Percentiles rank a stretch among this genome's conserved stretches.
Conservation (phyloP, 306 rosid genomes). For the Ochetophila trinervis region DNA sequence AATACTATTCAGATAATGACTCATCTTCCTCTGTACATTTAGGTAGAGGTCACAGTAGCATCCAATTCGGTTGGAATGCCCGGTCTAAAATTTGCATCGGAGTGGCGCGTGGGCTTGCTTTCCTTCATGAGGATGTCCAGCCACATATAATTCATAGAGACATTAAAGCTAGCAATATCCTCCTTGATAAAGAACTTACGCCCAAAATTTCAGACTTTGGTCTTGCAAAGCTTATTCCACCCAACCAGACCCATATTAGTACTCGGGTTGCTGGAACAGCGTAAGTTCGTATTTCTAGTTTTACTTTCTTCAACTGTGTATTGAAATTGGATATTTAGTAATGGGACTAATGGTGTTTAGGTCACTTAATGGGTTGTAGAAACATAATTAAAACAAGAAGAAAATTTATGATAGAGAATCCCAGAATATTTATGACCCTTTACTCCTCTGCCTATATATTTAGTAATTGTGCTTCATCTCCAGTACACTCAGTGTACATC, state of each 20-base stretch:
- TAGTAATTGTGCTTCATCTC: not conserved
- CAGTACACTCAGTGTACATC: not conserved
- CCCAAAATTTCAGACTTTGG: constrained; percentile 89
- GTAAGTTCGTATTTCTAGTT: constrained; percentile 41
- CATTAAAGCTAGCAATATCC: constrained; percentile 76
- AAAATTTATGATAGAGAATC: too few relatives aligned
- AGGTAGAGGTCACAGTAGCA: constrained; percentile 50
- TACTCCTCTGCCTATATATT: not conserved
- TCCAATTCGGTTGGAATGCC: constrained; percentile 55
- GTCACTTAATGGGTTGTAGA: not conserved
- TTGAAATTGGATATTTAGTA: constrained; percentile 1
- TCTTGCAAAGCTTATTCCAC: constrained; percentile 72
- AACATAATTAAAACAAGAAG: not conserved
- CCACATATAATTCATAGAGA: constrained; percentile 83
- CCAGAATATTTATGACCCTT: too few relatives aligned
- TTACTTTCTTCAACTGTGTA: not conserved
- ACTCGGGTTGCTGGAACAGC: constrained; percentile 79
- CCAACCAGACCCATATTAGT: constrained; percentile 67
- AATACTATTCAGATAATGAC: constrained; percentile 11
- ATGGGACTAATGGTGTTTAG: not conserved
- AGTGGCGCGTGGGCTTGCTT: constrained; percentile 68
- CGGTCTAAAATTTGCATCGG: constrained; percentile 67
- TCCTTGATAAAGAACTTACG: constrained; percentile 54
- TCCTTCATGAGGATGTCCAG: constrained; percentile 61
- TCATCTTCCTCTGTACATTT: constrained; percentile 24